Conservation (phyloP, 148 eudicot genomes). For the Polygonum aviculare region DNA sequence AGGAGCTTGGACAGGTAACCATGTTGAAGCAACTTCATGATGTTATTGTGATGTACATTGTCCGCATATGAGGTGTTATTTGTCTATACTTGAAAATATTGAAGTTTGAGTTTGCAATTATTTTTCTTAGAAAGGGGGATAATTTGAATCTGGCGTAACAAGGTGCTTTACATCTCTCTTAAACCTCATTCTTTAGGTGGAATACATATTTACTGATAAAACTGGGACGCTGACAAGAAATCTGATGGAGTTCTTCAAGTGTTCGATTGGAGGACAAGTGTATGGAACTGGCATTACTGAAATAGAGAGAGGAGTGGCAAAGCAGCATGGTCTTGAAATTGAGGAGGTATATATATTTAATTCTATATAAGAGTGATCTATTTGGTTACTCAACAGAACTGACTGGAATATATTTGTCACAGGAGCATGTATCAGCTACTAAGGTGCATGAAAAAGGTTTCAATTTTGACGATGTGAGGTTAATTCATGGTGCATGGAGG, state of each 20-base stretch:
- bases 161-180: background rate
- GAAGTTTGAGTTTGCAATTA: background rate
- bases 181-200: slow-evolving; percentile 50
- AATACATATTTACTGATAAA: slow-evolving; percentile 89
- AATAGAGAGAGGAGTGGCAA: slow-evolving; percentile 81
- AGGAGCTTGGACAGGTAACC: slow-evolving; percentile 98
- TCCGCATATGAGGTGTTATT: background rate
- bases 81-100: background rate
- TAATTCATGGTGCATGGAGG: slow-evolving; percentile 97
- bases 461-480: slow-evolving; percentile 82
- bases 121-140: too few relatives aligned
- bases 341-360: slow-evolving; percentile 34
- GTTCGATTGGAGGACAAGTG: slow-evolving; percentile 88
- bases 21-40: background rate
- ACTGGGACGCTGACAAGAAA: slow-evolving; percentile 93
- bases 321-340: slow-evolving; percentile 47
- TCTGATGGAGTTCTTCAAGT: slow-evolving; percentile 96
- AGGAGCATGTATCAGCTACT: slow-evolving; percentile 48
- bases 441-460: slow-evolving; percentile 74
- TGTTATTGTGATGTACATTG: background rate
- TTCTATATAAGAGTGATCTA: background rate
- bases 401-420: slow-evolving; percentile 12
- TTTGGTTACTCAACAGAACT: slow-evolving; percentile 4
- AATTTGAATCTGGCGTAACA: background rate
- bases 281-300: slow-evolving; percentile 92